Percentiles rank a stretch among this genome's conserved stretches.
These are phyloP conservation scores for Arxiozyma heterogenica DNA, from an alignment of 1,139 yeast genomes.

Conservation along the genomic window DNA sequence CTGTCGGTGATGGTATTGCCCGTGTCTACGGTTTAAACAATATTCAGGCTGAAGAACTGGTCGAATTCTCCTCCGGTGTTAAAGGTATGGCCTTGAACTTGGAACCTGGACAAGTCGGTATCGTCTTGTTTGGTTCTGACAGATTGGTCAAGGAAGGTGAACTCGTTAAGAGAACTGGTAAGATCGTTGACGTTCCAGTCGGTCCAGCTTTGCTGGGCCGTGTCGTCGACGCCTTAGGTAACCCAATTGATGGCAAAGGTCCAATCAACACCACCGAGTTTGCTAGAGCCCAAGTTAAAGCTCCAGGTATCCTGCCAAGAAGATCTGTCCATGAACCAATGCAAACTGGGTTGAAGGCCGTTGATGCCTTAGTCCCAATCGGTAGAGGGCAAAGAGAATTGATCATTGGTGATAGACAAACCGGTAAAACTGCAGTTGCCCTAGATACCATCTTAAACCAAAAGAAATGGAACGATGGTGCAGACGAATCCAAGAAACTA, in stretches of 20 bases:
- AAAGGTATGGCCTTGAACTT: constrained; percentile 99
- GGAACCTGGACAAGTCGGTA: constrained; percentile 99
- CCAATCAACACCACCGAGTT: constrained; percentile 82
- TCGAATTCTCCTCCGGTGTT: constrained; percentile 98
- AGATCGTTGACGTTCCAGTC: constrained; percentile 98
- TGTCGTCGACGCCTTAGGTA: constrained; percentile 99
- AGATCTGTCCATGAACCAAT: constrained; percentile 97
- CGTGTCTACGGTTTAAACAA: constrained; percentile 99
- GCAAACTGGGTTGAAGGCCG: constrained; percentile 99
- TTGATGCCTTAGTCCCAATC: constrained; percentile 97
- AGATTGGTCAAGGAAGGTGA: constrained; percentile 99
- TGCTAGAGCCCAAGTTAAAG: constrained; percentile 97
- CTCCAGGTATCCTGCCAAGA: constrained; percentile 99
- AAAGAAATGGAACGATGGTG: constrained; percentile 95
- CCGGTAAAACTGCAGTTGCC: constrained; percentile 99
- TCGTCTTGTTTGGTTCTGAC: constrained; percentile 99
- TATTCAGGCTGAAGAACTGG: constrained; percentile 99
- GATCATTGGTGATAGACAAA: constrained; percentile 99
- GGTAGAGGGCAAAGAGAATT: constrained; percentile 99
- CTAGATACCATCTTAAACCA: constrained; percentile 97
- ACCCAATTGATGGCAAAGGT: constrained; percentile 99
- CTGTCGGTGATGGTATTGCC: constrained; percentile 99
- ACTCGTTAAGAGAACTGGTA: constrained; percentile 99
- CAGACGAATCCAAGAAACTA: constrained; percentile 93
- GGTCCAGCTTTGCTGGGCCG: constrained; percentile 98